A percentile compares a stretch with the other conserved stretches of the same genome.
These are phyloP conservation scores for Colletotrichum nymphaeae DNA, from an alignment of 2,329 filamentous ascomycete genomes.

Conservation along the genomic window DNA sequence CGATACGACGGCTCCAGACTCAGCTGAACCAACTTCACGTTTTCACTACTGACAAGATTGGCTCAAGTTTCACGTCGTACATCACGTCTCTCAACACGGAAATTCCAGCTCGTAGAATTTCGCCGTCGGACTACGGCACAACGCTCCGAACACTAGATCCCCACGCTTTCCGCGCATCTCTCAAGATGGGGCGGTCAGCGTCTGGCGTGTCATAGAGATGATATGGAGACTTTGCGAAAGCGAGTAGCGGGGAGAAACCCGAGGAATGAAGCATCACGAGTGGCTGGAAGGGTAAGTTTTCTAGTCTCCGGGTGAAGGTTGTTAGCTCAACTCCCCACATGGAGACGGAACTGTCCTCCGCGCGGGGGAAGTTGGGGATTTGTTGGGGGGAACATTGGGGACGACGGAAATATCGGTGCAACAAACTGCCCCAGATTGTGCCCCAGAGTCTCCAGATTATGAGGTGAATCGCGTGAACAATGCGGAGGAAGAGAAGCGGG, in stretches of 20 bases:
- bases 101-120: neutral
- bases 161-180: neutral
- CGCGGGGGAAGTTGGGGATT: conserved; percentile 25
- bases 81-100: neutral
- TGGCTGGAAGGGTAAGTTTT: neutral
- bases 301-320: neutral
- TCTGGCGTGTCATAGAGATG: neutral
- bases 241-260: neutral
- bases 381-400: neutral
- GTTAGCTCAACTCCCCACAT: neutral
- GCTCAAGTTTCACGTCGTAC: neutral
- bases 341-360: neutral
- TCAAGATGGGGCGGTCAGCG: neutral
- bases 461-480: neutral
- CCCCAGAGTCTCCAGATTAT: conserved; percentile 19
- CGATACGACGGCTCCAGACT: neutral
- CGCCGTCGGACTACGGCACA: neutral
- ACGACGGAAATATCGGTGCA: neutral
- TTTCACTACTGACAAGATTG: neutral
- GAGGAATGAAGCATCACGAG: neutral
- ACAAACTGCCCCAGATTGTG: neutral
- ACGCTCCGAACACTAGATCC: neutral
- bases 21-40: neutral
- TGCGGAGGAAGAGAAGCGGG: neutral
- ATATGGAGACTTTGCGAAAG: neutral